Conservation (phyloP, 1,284 basidiomycete species). For the Pyrrhoderma noxium region DNA sequence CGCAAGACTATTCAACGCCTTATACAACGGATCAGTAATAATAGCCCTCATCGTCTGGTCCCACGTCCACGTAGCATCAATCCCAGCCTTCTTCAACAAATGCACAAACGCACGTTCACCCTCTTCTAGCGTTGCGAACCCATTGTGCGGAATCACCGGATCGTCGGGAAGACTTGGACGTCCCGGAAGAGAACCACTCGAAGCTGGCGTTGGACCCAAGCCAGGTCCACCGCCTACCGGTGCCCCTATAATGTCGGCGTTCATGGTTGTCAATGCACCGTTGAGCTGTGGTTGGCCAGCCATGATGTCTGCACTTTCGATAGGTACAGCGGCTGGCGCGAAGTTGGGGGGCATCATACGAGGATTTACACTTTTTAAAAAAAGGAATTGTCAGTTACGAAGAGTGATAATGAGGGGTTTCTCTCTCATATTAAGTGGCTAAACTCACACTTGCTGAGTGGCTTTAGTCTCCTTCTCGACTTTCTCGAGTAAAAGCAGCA, state of each 20-base stretch:
- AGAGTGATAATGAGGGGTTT: background rate
- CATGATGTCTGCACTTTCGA: conserved; percentile 12
- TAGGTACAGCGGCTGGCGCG: conserved; percentile 11
- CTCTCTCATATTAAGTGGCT: no score
- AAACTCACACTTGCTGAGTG: conserved; percentile 21
- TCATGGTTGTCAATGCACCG: background rate
- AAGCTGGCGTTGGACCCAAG: conserved; percentile 38
- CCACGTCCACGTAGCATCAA: conserved; percentile 94
- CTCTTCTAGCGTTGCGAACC: conserved; percentile 79
- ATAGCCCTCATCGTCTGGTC: conserved; percentile 96
- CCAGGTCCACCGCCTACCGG: conserved; percentile 40
- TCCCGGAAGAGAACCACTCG: conserved; percentile 51
- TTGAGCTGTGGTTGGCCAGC: conserved; percentile 14
- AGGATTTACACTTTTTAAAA: conserved; percentile 6
- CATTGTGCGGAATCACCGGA: conserved; percentile 80
- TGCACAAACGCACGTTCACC: conserved; percentile 92
- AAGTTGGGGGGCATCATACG: conserved; percentile 14
- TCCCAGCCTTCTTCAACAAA: conserved; percentile 80
- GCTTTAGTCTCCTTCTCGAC: conserved; percentile 66
- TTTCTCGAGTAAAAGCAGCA: conserved; percentile 71
- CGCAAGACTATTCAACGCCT: conserved; percentile 85
- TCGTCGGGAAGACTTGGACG: conserved; percentile 77
- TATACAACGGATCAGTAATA: conserved; percentile 97
- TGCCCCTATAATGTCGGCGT: background rate
- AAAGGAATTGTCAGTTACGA: background rate